Evolutionary conservation across 1,284 basidiomycete genomes (phyloP).

Genomic region (Ceraceosorus guamensis): DNA sequence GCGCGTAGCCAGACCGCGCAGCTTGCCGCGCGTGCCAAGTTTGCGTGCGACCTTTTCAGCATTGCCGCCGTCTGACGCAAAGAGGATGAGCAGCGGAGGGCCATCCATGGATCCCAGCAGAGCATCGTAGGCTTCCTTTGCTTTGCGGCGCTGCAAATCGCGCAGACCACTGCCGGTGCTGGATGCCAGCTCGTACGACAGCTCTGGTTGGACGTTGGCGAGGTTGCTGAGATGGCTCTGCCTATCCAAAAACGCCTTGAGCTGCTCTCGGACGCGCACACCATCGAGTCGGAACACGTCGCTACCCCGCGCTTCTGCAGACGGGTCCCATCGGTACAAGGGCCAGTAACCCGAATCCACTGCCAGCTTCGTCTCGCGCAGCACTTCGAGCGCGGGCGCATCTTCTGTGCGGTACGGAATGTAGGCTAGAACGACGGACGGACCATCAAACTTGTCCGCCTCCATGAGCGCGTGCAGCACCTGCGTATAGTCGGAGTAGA

Average conservation of each 20-base stretch:
- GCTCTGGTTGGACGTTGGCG: constrained; percentile 64
- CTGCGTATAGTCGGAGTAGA: constrained; percentile 91
- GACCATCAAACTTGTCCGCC: constrained; percentile 82
- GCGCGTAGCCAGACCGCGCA: constrained; percentile 68
- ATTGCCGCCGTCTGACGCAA: constrained; percentile 86
- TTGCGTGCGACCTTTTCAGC: constrained; percentile 94
- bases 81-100: constrained; percentile 79
- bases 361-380: constrained; percentile 94
- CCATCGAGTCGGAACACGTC: constrained; percentile 84
- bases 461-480: constrained; percentile 87
- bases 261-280: constrained; percentile 84
- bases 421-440: constrained; percentile 87
- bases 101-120: constrained; percentile 79
- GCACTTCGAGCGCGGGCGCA: constrained; percentile 69
- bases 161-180: constrained; percentile 76
- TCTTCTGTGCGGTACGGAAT: constrained; percentile 72
- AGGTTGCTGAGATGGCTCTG: constrained; percentile 94
- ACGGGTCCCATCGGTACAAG: constrained; percentile 93
- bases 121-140: constrained; percentile 76
- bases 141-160: constrained; percentile 74
- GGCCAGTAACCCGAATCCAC: constrained; percentile 98
- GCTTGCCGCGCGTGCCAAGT: constrained; percentile 72
- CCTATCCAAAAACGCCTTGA: constrained; percentile 90
- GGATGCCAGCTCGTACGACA: constrained; percentile 75
- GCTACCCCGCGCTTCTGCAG: constrained; percentile 64